A percentile compares a stretch with the other conserved stretches of the same genome.
phyloP scores from a whole-genome alignment of 345 rosid species.

The Salix viminalis region DNA sequence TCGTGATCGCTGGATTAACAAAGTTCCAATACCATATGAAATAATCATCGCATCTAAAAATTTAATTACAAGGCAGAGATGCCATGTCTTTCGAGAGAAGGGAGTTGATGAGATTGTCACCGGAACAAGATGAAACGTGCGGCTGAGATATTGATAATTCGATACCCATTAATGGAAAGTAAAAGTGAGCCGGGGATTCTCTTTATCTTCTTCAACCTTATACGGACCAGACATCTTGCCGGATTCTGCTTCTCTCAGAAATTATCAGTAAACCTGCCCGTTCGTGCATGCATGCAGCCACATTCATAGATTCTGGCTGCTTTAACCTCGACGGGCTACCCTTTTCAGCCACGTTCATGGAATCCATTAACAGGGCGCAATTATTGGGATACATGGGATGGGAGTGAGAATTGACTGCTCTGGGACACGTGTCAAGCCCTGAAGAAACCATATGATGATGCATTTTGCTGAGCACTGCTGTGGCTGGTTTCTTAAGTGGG shows the following conservation, averaged over 20 bases:
- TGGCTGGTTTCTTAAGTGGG: too few species aligned
- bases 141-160: not conserved
- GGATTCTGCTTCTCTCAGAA: too few species aligned
- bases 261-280: too few species aligned
- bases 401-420: not conserved
- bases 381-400: not conserved
- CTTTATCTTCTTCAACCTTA: too few species aligned
- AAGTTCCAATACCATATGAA: rapidly evolving
- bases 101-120: not conserved
- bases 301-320: not conserved
- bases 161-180: not conserved
- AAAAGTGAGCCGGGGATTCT: too few species aligned
- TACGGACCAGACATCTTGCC: too few species aligned
- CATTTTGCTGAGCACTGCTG: too few species aligned
- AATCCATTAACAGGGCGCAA: not conserved
- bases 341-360: not conserved
- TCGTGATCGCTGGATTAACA: too few species aligned
- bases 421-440: not conserved
- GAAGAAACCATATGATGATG: not conserved
- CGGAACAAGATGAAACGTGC: not conserved
- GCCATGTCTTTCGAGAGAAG: too few species aligned
- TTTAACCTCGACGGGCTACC: not conserved
- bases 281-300: not conserved
- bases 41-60: too few species aligned
- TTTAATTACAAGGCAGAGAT: too few species aligned